Evolutionary conservation across 2,329 filamentous ascomycete genomes (phyloP).

Genomic region (Venturia asperata): DNA sequence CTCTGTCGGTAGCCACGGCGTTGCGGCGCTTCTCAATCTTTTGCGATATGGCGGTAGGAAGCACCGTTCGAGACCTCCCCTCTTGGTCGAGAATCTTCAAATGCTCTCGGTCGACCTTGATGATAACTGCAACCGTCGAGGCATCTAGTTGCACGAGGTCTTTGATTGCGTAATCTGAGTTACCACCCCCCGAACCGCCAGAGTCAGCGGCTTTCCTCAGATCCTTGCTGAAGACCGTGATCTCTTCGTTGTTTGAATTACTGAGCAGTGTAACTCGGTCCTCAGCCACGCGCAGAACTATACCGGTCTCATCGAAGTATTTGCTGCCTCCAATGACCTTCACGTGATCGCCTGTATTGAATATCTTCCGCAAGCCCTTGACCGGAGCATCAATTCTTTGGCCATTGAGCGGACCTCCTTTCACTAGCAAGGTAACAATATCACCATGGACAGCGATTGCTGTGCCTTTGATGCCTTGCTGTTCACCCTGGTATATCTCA

Average conservation of each 20-base stretch:
- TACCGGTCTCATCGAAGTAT: slow-evolving; percentile 90
- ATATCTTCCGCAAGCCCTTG: slow-evolving; percentile 86
- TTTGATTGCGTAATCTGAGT: slow-evolving; percentile 86
- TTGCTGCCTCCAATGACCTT: slow-evolving; percentile 96
- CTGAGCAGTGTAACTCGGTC: slow-evolving; percentile 89
- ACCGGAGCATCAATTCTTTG: slow-evolving; percentile 88
- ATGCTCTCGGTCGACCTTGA: slow-evolving; percentile 92
- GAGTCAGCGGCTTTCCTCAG: slow-evolving; percentile 87
- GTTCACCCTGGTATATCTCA: slow-evolving; percentile 91
- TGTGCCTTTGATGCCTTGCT: slow-evolving; percentile 81
- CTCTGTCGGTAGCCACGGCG: slow-evolving; percentile 85
- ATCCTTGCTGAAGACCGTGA: slow-evolving; percentile 97
- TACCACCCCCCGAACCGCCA: slow-evolving; percentile 69
- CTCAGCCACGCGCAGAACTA: slow-evolving; percentile 88
- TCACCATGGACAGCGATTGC: slow-evolving; percentile 82
- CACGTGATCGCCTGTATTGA: slow-evolving; percentile 90
- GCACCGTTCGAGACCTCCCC: slow-evolving; percentile 69
- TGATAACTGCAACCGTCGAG: slow-evolving; percentile 83
- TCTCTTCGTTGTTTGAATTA: slow-evolving; percentile 86
- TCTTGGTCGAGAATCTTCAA: slow-evolving; percentile 87
- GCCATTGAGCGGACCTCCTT: slow-evolving; percentile 71
- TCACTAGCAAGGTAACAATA: slow-evolving; percentile 82
- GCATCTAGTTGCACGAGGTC: slow-evolving; percentile 93
- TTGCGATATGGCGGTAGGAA: slow-evolving; percentile 88
- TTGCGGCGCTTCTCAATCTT: slow-evolving; percentile 75